A percentile compares a stretch with the other conserved stretches of the same genome.
Evolutionary conservation across 2,329 filamentous ascomycete species (phyloP).

Genomic region (Drechslerella stenobrocha): DNA sequence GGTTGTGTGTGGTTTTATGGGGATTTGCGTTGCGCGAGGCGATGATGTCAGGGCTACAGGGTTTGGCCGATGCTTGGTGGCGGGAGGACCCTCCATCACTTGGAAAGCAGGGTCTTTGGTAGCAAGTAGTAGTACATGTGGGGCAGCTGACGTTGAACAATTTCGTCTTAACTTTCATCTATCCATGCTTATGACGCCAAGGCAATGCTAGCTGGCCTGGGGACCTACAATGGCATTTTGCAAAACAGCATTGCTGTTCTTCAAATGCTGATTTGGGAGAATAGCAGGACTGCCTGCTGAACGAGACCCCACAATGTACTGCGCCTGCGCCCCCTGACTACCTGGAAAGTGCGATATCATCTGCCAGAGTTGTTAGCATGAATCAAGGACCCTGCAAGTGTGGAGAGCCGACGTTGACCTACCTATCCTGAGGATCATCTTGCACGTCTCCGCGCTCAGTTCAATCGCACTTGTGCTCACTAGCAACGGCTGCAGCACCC

Average conservation of each 20-base stretch:
- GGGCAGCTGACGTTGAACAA: no score
- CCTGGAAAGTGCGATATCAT: slow-evolving; percentile 46
- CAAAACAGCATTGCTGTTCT: slow-evolving; percentile 4
- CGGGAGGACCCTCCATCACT: background rate
- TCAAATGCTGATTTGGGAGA: no score
- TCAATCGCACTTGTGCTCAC: slow-evolving; percentile 98
- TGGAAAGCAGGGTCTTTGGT: background rate
- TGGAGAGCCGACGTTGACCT: background rate
- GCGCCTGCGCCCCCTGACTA: no score
- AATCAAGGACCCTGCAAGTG: background rate
- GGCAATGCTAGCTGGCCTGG: slow-evolving; percentile 46
- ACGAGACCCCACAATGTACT: no score
- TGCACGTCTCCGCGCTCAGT: slow-evolving; percentile 95
- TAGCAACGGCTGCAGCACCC: slow-evolving; percentile 90
- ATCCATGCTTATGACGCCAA: slow-evolving; percentile 49
- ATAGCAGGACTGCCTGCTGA: no score
- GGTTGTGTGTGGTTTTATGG: slow-evolving; percentile 12
- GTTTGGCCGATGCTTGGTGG: slow-evolving; percentile 23
- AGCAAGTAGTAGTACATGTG: no score
- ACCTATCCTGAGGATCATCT: slow-evolving; percentile 76
- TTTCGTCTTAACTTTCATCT: slow-evolving; percentile 9
- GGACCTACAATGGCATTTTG: slow-evolving; percentile 45
- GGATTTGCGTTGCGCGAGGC: background rate
- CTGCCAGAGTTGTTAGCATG: slow-evolving; percentile 22
- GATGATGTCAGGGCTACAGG: slow-evolving; percentile 43